These are phyloP conservation scores for Smittium mucronatum DNA, from an alignment of 371 early-diverging fungal genomes.

Conservation along the genomic window DNA sequence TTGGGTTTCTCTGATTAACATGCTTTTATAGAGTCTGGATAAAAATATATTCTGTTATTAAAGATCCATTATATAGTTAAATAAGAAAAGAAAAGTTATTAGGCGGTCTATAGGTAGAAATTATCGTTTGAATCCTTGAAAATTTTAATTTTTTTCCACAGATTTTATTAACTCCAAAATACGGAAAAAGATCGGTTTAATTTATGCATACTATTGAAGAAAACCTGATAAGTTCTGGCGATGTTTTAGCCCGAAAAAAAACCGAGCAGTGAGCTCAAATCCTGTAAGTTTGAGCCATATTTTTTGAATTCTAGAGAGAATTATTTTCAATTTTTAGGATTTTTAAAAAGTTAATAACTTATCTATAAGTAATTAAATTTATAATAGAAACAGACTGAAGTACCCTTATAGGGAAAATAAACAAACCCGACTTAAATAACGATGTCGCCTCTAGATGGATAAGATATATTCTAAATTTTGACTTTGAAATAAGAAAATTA, in stretches of 20 bases:
- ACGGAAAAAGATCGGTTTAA: no score
- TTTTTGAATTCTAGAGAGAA: constrained; percentile 14
- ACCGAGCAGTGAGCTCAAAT: background rate
- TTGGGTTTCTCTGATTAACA: constrained; percentile 8
- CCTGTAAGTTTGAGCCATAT: constrained; percentile 12
- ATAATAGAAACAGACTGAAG: constrained; percentile 12
- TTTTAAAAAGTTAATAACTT: constrained; percentile 7
- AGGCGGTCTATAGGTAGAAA: no score
- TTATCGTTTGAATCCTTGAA: no score
- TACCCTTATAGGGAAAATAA: constrained; percentile 13
- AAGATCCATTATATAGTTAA: constrained; percentile 12
- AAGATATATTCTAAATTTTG: constrained; percentile 10
- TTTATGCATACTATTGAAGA: constrained; percentile 13
- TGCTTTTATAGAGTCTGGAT: constrained; percentile 14
- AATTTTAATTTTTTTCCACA: no score
- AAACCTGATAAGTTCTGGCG: constrained; percentile 14
- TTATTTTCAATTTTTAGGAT: constrained; percentile 11
- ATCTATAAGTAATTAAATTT: constrained; percentile 12
- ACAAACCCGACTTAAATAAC: constrained; percentile 15
- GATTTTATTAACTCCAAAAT: no score
- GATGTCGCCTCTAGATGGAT: constrained; percentile 14
- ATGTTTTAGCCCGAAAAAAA: constrained; percentile 13
- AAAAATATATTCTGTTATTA: constrained; percentile 8
- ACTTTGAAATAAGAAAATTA: constrained; percentile 13
- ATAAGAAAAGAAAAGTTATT: constrained; percentile 15